Base-by-base conservation (phyloP, 164 flowering plant genomes). In the Vitis riparia region DNA sequence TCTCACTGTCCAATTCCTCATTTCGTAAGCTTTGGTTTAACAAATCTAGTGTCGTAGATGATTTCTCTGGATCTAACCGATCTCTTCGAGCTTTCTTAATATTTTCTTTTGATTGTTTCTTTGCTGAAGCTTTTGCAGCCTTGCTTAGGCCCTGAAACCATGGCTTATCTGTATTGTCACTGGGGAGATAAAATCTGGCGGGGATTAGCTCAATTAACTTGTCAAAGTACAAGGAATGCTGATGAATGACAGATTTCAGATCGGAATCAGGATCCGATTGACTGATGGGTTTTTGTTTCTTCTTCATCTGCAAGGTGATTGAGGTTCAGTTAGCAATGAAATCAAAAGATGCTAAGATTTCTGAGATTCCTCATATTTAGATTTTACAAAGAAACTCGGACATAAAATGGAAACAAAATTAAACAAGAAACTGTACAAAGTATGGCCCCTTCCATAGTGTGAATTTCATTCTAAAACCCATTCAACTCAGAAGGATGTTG, bases 131-230 rank as follows among this genome's bases (percentile, higher is more conserved):
- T 62, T 86, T 93, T 19, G 80, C 83, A 3, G 69, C 82, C 76
- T 89, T 95, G 71, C 88, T 83, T 44, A 92, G 88, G 8, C 97
- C 97, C 59, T 81, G 91, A 63, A 81, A 87, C 91, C 93, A 95
- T 11, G 87, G 84, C 76, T 85, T 89, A 11, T 85, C 87, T 1
- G 77, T 75, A 50, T 85, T 91, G 67, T 81, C 85, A 11, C 16
- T 66, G 0, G 90, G 81, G 2, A 89, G 78, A 75, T 90, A 92
- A 75, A 87, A 92, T 66, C 75, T 80, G 1, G 95, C 83, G 14
- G 97, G 97, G 49, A 92, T 84, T 9, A 84, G 81, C 71, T 86
- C 88, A 9, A 92, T 63, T 47, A 92, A 76, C 66, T 80, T 87
- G 79, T 92, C 93, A 72, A 92, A 90, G 73, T 87, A 87, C 67